These are phyloP conservation scores for Globisporangium paroecandrum DNA, from an alignment of 352 stramenopile genomes.

Conservation along the genomic window DNA sequence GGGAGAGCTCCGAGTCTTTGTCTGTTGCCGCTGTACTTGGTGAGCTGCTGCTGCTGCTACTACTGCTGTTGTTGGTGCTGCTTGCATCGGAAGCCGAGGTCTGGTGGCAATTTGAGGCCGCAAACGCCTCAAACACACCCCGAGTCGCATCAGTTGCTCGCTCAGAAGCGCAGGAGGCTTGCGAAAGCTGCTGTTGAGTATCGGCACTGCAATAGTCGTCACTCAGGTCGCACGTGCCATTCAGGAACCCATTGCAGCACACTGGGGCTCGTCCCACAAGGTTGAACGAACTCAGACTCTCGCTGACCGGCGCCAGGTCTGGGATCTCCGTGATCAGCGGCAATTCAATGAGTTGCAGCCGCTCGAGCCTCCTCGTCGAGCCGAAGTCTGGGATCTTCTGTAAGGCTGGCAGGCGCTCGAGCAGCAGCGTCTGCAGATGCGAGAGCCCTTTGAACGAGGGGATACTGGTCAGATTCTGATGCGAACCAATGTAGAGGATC, in stretches of 20 bases:
- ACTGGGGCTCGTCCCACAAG: constrained; percentile 5
- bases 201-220: constrained; percentile 20
- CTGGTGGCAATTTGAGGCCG: constrained; percentile 19
- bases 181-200: background rate
- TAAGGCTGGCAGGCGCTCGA: constrained; percentile 23
- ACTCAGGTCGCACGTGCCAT: constrained; percentile 22
- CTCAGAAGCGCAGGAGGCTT: constrained; percentile 2
- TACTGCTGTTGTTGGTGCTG: background rate
- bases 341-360: constrained; percentile 18
- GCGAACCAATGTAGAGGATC: constrained; percentile 16
- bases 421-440: constrained; percentile 17
- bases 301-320: constrained; percentile 17
- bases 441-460: constrained; percentile 19
- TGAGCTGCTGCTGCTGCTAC: background rate
- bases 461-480: constrained; percentile 12
- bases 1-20: constrained; percentile 18
- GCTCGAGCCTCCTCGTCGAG: constrained; percentile 4
- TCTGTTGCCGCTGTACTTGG: constrained; percentile 10
- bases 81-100: background rate
- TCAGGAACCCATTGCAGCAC: constrained; percentile 37
- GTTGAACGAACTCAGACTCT: constrained; percentile 18
- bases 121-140: constrained; percentile 20
- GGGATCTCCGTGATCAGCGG: constrained; percentile 16
- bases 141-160: constrained; percentile 19
- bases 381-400: constrained; percentile 19